Percentiles rank a stretch among this genome's conserved stretches.
These are phyloP conservation scores for Comarum palustre DNA, from an alignment of 306 rosid genomes.

Conservation along the genomic window DNA sequence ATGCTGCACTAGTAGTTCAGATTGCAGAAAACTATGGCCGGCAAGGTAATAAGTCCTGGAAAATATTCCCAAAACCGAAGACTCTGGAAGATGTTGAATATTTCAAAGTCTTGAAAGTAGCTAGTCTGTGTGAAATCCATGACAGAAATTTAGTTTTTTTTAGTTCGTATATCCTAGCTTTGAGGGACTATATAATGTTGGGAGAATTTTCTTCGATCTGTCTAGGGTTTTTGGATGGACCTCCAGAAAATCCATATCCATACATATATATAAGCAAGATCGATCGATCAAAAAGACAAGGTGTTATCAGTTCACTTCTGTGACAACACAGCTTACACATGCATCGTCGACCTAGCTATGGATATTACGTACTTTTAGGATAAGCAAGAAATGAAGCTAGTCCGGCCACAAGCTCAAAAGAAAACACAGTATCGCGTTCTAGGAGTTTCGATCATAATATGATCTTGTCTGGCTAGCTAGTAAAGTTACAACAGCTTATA, in stretches of 20 bases:
- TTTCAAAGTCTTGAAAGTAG: conserved; percentile 1
- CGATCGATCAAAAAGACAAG: conserved; percentile 4
- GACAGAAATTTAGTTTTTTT: background rate
- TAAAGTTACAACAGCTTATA: background rate
- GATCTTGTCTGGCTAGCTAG: background rate
- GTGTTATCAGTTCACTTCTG: conserved; percentile 7
- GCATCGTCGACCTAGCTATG: background rate
- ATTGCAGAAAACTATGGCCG: background rate
- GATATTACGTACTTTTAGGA: conserved; percentile 14
- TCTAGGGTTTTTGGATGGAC: conserved; percentile 2
- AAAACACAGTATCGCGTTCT: conserved; percentile 28
- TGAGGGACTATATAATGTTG: background rate
- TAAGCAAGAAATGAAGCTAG: conserved; percentile 44
- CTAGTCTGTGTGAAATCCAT: background rate
- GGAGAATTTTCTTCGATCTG: background rate
- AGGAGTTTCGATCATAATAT: conserved; percentile 13
- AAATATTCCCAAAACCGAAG: background rate
- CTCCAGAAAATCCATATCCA: conserved; percentile 7
- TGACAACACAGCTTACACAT: conserved; percentile 40
- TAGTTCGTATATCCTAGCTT: background rate
- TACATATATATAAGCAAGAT: background rate
- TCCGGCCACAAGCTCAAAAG: conserved; percentile 41
- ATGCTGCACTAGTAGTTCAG: background rate
- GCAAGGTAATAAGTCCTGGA: background rate
- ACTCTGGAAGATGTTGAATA: background rate